A percentile compares a stretch with the other conserved stretches of the same genome.
Evolutionary conservation across 108 stramenopile species (phyloP).

Genomic region (Cyclotella kingstonii): DNA sequence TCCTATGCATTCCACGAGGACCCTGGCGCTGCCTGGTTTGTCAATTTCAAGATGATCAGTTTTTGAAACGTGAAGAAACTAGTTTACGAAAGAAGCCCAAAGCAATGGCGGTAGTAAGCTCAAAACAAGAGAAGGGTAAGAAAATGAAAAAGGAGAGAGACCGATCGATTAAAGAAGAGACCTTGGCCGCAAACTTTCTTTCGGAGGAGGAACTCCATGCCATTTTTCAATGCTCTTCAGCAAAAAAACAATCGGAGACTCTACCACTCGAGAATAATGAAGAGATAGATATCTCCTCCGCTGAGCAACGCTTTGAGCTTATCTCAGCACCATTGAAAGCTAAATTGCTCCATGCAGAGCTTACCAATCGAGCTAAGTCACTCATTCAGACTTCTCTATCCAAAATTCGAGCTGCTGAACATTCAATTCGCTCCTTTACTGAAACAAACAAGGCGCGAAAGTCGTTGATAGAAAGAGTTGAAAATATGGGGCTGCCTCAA

Average conservation of each 20-base stretch:
- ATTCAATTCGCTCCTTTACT: constrained; percentile 45
- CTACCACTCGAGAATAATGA: neutral
- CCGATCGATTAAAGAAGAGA: neutral
- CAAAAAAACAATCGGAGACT: no score
- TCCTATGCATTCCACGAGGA: constrained; percentile 66
- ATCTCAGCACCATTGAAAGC: constrained; percentile 37
- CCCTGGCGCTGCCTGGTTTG: constrained; percentile 81
- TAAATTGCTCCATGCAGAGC: constrained; percentile 27
- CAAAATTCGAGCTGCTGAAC: constrained; percentile 33
- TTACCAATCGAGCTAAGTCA: constrained; percentile 23
- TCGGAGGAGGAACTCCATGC: constrained; percentile 28
- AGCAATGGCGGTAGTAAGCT: neutral
- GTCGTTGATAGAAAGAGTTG: constrained; percentile 39
- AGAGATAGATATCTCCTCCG: neutral
- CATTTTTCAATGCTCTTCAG: constrained; percentile 24
- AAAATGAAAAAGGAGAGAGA: neutral
- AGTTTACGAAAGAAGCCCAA: neutral
- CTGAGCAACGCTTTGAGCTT: constrained; percentile 27
- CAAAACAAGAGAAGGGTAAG: no score
- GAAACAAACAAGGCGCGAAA: constrained; percentile 42
- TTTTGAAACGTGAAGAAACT: constrained; percentile 23
- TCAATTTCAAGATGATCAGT: constrained; percentile 31
- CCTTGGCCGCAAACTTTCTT: neutral
- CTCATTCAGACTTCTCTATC: constrained; percentile 34
- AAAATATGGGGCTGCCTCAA: constrained; percentile 46